Evolutionary conservation across 441 rosid genomes (phyloP).

Genomic region (Kokia cookei): DNA sequence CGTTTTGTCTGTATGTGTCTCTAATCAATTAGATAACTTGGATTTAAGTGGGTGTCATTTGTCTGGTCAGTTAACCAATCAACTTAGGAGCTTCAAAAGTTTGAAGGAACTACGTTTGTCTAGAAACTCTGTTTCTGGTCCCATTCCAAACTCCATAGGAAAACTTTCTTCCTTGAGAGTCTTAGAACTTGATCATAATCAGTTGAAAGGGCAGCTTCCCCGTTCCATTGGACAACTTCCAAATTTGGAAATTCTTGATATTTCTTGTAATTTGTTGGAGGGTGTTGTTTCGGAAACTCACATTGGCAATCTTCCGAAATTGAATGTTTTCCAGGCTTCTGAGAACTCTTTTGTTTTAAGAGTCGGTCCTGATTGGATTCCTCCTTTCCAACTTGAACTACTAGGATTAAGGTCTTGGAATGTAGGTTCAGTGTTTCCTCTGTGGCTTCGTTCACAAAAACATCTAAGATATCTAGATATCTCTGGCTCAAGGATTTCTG

Average conservation of each 20-base stretch:
- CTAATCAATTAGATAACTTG: neutral
- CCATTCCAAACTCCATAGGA: conserved; percentile 26
- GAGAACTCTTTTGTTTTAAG: neutral
- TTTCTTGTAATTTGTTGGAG: neutral
- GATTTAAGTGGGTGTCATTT: neutral
- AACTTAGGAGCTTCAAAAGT: neutral
- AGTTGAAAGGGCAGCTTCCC: neutral
- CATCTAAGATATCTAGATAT: neutral
- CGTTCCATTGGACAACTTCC: neutral
- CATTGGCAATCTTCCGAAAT: conserved; percentile 10
- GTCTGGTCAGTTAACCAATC: neutral
- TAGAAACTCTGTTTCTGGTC: conserved; percentile 6
- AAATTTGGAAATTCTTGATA: neutral
- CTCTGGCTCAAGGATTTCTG: neutral
- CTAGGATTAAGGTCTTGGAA: neutral
- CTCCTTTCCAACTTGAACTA: neutral
- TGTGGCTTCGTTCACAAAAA: neutral
- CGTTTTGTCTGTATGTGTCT: neutral
- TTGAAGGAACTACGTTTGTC: conserved; percentile 15
- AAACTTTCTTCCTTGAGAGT: conserved; percentile 18
- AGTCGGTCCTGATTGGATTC: conserved; percentile 5
- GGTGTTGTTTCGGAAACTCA: conserved; percentile 12
- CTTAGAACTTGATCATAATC: conserved; percentile 27
- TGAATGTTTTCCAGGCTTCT: neutral
- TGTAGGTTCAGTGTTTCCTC: neutral